phyloP scores from a whole-genome alignment of 495 filamentous ascomycete genomes.

The Rhypophila decipiens region DNA sequence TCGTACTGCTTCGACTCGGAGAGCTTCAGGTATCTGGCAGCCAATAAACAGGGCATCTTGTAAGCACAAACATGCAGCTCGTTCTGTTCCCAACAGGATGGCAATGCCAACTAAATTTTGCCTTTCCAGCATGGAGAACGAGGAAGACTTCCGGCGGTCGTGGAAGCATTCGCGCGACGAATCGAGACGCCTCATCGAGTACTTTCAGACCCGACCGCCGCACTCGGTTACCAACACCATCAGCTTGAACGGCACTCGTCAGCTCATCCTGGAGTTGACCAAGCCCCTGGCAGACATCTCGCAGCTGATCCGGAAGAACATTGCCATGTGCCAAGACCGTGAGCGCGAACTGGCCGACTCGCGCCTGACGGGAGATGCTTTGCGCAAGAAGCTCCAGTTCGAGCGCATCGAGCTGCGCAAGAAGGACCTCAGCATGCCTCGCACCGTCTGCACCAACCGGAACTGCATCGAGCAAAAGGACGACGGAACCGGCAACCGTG shows the following conservation, averaged over 20 bases:
- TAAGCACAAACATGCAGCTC: no score
- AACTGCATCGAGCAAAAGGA: constrained; percentile 10
- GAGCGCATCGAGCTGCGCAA: constrained; percentile 10
- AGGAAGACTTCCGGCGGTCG: constrained; percentile 28
- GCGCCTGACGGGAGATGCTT: constrained; percentile 14
- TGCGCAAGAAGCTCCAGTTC: constrained; percentile 18
- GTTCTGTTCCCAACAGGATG: no score
- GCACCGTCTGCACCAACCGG: constrained; percentile 8
- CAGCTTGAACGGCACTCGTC: constrained; percentile 32
- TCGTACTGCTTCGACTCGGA: constrained; percentile 43
- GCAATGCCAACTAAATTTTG: no score
- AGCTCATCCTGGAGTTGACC: constrained; percentile 28
- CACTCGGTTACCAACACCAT: constrained; percentile 31
- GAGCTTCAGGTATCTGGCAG: constrained; percentile 40
- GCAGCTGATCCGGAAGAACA: constrained; percentile 26
- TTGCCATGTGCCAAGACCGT: constrained; percentile 22
- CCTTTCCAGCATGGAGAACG: constrained; percentile 19
- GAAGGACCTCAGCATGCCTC: not conserved
- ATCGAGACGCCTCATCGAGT: constrained; percentile 21
- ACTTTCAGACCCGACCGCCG: constrained; percentile 20
- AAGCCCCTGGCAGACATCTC: constrained; percentile 33
- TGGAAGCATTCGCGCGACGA: constrained; percentile 33
- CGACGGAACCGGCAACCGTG: no score
- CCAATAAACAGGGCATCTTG: constrained; percentile 27
- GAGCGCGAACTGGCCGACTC: constrained; percentile 13